Percentiles rank a stretch among this genome's conserved stretches.
Conservation (phyloP, 1,139 yeast genomes). For the Lodderomyces parapsilosis region DNA sequence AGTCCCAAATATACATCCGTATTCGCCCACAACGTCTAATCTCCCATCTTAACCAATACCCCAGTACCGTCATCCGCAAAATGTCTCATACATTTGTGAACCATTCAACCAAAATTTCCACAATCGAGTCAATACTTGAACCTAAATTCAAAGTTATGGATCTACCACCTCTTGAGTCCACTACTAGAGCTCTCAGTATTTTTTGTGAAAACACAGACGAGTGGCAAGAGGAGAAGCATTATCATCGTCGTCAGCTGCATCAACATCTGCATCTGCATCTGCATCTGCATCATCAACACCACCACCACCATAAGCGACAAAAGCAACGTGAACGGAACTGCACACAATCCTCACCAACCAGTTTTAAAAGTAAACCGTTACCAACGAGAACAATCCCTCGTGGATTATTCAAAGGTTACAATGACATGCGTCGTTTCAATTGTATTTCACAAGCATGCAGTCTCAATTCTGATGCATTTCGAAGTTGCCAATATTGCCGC, state of each 20-base stretch:
- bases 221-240: background rate
- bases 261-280: background rate
- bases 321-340: background rate
- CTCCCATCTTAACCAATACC: no score
- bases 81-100: background rate
- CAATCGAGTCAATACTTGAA: background rate
- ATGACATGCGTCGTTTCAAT: slow-evolving; percentile 15
- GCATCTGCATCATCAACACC: background rate
- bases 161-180: background rate
- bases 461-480: slow-evolving; percentile 11
- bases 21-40: background rate
- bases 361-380: slow-evolving; percentile 10
- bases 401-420: slow-evolving; percentile 15
- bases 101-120: background rate
- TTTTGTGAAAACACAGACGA: background rate
- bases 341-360: background rate
- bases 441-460: slow-evolving; percentile 12
- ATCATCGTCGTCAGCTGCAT: background rate
- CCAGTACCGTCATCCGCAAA: background rate
- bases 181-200: background rate
- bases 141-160: background rate
- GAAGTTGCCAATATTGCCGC: slow-evolving; percentile 22
- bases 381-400: slow-evolving; percentile 12
- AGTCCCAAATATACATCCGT: background rate
- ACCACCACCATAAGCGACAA: background rate